phyloP scores from a whole-genome alignment of 2,329 filamentous ascomycete genomes.

The Harringtonia lauricola region DNA sequence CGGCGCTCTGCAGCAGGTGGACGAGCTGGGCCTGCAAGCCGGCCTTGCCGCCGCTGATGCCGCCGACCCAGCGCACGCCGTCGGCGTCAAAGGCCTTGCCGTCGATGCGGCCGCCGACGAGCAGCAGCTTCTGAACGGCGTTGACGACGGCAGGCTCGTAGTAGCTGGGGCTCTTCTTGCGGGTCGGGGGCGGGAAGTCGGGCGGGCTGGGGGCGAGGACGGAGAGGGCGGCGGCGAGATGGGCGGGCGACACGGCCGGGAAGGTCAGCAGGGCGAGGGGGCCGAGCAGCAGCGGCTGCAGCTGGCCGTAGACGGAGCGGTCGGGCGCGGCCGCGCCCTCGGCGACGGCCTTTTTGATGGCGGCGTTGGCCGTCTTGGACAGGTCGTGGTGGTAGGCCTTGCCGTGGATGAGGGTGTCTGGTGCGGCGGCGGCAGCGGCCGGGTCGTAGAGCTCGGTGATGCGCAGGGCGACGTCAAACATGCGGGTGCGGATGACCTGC shows the following conservation, averaged over 20 bases:
- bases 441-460: constrained; percentile 75
- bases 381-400: constrained; percentile 40
- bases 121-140: constrained; percentile 74
- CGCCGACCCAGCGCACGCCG: constrained; percentile 53
- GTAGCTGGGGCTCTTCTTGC: constrained; percentile 68
- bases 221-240: constrained; percentile 70
- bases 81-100: constrained; percentile 71
- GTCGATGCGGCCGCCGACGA: constrained; percentile 81
- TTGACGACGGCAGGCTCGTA: constrained; percentile 69
- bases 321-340: constrained; percentile 18
- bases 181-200: constrained; percentile 66
- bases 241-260: constrained; percentile 70
- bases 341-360: constrained; percentile 16
- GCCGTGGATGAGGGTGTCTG: constrained; percentile 18
- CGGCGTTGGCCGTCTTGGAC: constrained; percentile 37
- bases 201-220: constrained; percentile 63
- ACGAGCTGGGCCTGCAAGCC: constrained; percentile 76
- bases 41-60: constrained; percentile 72
- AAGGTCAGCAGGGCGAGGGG: constrained; percentile 73
- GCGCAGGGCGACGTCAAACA: constrained; percentile 75
- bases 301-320: constrained; percentile 38
- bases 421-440: constrained; percentile 21
- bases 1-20: constrained; percentile 66
- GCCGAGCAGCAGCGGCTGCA: constrained; percentile 69
- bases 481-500: constrained; percentile 78